These are phyloP conservation scores for Cladosporium sp. DNA, from an alignment of 2,329 filamentous ascomycete species.

Conservation along the genomic window DNA sequence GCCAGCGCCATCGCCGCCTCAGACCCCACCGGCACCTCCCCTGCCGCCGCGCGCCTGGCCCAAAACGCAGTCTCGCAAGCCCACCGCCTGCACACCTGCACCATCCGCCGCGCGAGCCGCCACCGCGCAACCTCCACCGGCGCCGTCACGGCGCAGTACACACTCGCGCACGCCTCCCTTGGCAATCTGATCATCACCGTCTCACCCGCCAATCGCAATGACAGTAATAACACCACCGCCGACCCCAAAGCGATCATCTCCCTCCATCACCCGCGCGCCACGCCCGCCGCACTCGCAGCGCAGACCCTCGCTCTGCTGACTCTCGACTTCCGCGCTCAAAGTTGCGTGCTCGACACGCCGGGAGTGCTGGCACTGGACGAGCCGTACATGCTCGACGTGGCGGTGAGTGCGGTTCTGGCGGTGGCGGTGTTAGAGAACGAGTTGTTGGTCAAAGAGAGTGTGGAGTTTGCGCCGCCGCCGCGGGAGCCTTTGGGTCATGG, in stretches of 20 bases:
- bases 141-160: constrained; percentile 36
- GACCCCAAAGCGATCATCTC: constrained; percentile 27
- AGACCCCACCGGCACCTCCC: constrained; percentile 62
- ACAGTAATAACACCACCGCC: background rate
- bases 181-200: constrained; percentile 41
- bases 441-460: constrained; percentile 17
- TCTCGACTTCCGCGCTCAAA: constrained; percentile 40
- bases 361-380: constrained; percentile 41
- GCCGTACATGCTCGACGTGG: constrained; percentile 44
- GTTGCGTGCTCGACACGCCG: constrained; percentile 42
- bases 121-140: constrained; percentile 22
- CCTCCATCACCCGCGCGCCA: constrained; percentile 37
- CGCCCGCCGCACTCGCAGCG: constrained; percentile 36
- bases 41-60: constrained; percentile 56
- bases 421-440: constrained; percentile 44
- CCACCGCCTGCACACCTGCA: constrained; percentile 65
- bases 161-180: constrained; percentile 42
- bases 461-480: constrained; percentile 32
- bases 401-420: constrained; percentile 39
- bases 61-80: constrained; percentile 55
- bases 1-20: constrained; percentile 56
- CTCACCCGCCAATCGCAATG: constrained; percentile 4
- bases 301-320: constrained; percentile 39
- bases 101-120: constrained; percentile 60
- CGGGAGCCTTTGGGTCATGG: constrained; percentile 14